A percentile compares a stretch with the other conserved stretches of the same genome.
Conservation (phyloP, 805 yeast genomes). For the Groenewaldozyma salmanticensis region DNA sequence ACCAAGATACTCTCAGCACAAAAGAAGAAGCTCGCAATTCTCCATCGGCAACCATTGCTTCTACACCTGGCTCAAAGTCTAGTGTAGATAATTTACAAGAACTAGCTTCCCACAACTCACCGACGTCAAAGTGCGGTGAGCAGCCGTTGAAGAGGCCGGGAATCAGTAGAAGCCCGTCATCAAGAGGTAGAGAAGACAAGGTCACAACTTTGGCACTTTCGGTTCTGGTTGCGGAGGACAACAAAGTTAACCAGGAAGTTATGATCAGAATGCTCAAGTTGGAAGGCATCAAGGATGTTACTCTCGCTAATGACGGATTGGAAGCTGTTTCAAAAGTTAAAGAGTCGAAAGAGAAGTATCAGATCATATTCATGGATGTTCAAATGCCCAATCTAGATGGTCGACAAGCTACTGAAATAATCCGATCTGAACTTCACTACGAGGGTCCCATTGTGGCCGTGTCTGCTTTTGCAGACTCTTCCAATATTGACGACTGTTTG, state of each 20-base stretch:
- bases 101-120: background rate
- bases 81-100: background rate
- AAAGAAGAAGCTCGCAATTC: background rate
- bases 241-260: constrained; percentile 88
- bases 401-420: constrained; percentile 64
- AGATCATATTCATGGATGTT: constrained; percentile 89
- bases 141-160: constrained; percentile 8
- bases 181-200: constrained; percentile 7
- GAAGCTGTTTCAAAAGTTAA: constrained; percentile 64
- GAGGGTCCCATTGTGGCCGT: constrained; percentile 79
- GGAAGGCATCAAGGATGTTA: constrained; percentile 66
- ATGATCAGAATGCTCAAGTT: constrained; percentile 76
- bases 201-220: constrained; percentile 6
- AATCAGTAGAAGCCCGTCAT: constrained; percentile 9
- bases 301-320: constrained; percentile 81
- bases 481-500: constrained; percentile 66
- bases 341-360: constrained; percentile 39
- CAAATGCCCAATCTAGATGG: constrained; percentile 97
- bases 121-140: background rate
- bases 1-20: background rate
- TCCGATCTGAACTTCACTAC: constrained; percentile 53
- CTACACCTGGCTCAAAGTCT: constrained; percentile 1
- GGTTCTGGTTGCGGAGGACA: constrained; percentile 89
- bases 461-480: constrained; percentile 92
- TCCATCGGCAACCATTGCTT: background rate